Evolutionary conservation across 768 basidiomycete genomes (phyloP), one percentile per base, ranked within the genome.

Genomic region (Collybia mongolica): DNA sequence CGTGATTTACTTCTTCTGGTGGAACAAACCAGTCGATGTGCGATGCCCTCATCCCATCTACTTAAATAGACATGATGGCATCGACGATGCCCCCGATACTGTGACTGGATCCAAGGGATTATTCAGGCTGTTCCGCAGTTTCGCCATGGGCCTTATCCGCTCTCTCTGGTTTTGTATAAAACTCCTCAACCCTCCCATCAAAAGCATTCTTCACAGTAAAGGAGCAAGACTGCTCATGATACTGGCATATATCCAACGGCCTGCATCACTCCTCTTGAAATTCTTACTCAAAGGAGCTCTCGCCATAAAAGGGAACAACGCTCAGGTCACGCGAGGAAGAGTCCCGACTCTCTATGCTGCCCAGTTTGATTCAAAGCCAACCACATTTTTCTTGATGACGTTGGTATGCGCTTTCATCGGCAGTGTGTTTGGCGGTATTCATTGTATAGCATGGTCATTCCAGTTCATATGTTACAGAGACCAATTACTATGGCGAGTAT

Each of bases 31-130:
- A 6, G 15, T 36, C 1, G 19, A 45, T 29, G 19, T 45, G 1
- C 20, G 6, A 11, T 22, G 2, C 45, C 43, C 29, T 9, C 23
- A 37, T 39, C 43, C 32, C 19, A 29, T 26, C 15, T 28, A 32
- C 35, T 35, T 19, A 47, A 53, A 29, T 39, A 24, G 29, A 22
- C 20, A 17, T 50, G 37, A 32, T 48, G 39, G 12, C 47, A 17
- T 19, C 49, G 29, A 24, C 17, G 19, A 20, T 20, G 5, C 28
- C n/a, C 17, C 2, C 22, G 28, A 43, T 15, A 1, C 28, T 28
- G 3, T n/a, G 9, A n/a, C 44, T 39, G 12, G 52, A 14, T 36
- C 47, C 50, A 2, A 53, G 52, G 23, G 50, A 43, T 11, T 39
- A 19, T 20, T 56, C 50, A n/a, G n/a, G n/a, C n/a, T n/a, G n/a